phyloP scores from a whole-genome alignment of 1,284 basidiomycete species.

The Austropuccinia psidii region DNA sequence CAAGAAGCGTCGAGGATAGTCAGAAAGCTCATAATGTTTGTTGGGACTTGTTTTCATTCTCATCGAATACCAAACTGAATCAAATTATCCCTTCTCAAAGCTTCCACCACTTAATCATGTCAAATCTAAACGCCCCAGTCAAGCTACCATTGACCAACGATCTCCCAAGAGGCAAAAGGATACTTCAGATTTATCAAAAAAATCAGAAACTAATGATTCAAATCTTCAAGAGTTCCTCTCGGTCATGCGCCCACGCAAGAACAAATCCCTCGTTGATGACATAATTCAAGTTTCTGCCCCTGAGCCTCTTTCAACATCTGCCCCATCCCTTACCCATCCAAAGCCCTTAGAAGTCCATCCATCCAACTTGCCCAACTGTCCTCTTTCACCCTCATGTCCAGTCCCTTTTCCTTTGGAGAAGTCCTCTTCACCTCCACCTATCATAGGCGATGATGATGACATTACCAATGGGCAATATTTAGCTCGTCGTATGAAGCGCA shows the following conservation, averaged over 20 bases:
- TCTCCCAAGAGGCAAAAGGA: no score
- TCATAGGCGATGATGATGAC: slow-evolving; percentile 38
- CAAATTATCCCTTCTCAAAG: slow-evolving; percentile 11
- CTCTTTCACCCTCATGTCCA: background rate
- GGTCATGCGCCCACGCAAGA: slow-evolving; percentile 1
- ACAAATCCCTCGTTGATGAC: slow-evolving; percentile 20
- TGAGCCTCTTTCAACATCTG: slow-evolving; percentile 30
- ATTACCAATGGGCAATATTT: slow-evolving; percentile 48
- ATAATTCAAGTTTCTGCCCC: slow-evolving; percentile 1
- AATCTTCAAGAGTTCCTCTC: slow-evolving; percentile 20
- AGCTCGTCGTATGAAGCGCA: slow-evolving; percentile 48
- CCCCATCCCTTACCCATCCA: slow-evolving; percentile 13
- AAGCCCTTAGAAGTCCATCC: background rate
- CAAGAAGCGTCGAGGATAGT: slow-evolving; percentile 13
- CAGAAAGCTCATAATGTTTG: background rate
- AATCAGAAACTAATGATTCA: background rate
- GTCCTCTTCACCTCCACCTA: background rate
- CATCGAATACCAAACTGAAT: slow-evolving; percentile 28
- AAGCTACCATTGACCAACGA: no score
- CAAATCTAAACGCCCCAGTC: no score
- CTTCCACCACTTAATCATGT: background rate
- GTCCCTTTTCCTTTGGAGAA: background rate
- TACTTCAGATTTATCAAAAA: background rate
- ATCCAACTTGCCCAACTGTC: background rate
- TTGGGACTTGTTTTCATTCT: slow-evolving; percentile 40